phyloP scores from a whole-genome alignment of 108 stramenopile species.

The Conticribra guillardii region DNA sequence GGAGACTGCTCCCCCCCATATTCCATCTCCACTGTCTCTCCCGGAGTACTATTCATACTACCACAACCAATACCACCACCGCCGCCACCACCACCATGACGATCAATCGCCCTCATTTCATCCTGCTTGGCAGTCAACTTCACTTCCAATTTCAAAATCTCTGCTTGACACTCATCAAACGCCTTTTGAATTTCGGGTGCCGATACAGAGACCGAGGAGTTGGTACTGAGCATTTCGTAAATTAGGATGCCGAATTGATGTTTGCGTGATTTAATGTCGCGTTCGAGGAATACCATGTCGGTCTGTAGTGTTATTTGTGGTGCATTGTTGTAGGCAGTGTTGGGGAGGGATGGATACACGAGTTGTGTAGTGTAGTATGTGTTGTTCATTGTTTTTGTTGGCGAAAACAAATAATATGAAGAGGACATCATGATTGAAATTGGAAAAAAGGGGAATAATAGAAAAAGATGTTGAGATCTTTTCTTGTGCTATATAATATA shows the following conservation, averaged over 20 bases:
- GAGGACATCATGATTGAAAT: no score
- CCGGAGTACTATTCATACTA: slow-evolving; percentile 7
- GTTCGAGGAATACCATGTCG: slow-evolving; percentile 84
- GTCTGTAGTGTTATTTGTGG: slow-evolving; percentile 50
- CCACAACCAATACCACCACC: slow-evolving; percentile 7
- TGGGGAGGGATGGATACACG: neutral
- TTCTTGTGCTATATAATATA: no score
- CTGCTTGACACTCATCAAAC: slow-evolving; percentile 33
- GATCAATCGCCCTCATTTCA: slow-evolving; percentile 49
- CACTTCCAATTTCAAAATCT: slow-evolving; percentile 35
- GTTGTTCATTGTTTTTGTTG: no score
- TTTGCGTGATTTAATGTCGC: slow-evolving; percentile 89
- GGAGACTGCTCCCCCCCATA: slow-evolving; percentile 13
- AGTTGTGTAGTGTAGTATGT: neutral
- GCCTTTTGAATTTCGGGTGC: slow-evolving; percentile 45
- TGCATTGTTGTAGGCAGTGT: neutral
- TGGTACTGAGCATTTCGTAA: slow-evolving; percentile 77
- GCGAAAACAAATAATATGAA: no score
- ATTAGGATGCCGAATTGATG: slow-evolving; percentile 83
- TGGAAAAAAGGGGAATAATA: no score
- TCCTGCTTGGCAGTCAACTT: slow-evolving; percentile 31
- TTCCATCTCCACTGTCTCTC: no score
- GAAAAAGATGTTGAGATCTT: no score
- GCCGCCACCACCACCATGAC: slow-evolving; percentile 1
- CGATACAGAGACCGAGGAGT: slow-evolving; percentile 13